A percentile compares a stretch with the other conserved stretches of the same genome.
Conservation (phyloP, 2,329 filamentous ascomycete species). For the Colletotrichum simmondsii region DNA sequence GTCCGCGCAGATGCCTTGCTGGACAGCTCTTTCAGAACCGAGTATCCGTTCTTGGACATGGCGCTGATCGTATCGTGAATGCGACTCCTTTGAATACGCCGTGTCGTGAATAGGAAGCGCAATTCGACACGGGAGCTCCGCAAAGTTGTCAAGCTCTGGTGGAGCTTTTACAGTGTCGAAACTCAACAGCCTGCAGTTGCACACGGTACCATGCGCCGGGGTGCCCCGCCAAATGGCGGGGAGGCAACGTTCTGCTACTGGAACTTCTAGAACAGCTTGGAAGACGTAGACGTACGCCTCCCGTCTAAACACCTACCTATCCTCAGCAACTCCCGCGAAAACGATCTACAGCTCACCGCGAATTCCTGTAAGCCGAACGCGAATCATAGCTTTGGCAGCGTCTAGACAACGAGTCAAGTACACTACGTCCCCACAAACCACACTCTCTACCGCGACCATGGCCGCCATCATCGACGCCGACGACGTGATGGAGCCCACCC, state of each 20-base stretch:
- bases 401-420: background rate
- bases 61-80: background rate
- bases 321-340: background rate
- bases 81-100: background rate
- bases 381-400: background rate
- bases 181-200: fast-evolving
- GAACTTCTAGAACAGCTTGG: slow-evolving; percentile 34
- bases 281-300: slow-evolving; percentile 11
- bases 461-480: slow-evolving; percentile 73
- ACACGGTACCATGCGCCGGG: slow-evolving; percentile 5
- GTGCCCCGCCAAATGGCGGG: slow-evolving; percentile 33
- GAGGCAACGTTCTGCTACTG: slow-evolving; percentile 4
- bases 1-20: slow-evolving; percentile 40
- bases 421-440: background rate
- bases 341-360: background rate
- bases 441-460: slow-evolving; percentile 37
- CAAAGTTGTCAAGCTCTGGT: slow-evolving; percentile 24
- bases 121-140: background rate
- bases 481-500: slow-evolving; percentile 82
- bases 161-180: slow-evolving; percentile 9
- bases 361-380: background rate
- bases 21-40: slow-evolving; percentile 21
- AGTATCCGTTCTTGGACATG: slow-evolving; percentile 26
- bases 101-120: background rate
- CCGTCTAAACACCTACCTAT: background rate